Percentiles rank a stretch among this genome's conserved stretches.
Evolutionary conservation across 441 rosid genomes (phyloP).

Genomic region (Geranium incanum): DNA sequence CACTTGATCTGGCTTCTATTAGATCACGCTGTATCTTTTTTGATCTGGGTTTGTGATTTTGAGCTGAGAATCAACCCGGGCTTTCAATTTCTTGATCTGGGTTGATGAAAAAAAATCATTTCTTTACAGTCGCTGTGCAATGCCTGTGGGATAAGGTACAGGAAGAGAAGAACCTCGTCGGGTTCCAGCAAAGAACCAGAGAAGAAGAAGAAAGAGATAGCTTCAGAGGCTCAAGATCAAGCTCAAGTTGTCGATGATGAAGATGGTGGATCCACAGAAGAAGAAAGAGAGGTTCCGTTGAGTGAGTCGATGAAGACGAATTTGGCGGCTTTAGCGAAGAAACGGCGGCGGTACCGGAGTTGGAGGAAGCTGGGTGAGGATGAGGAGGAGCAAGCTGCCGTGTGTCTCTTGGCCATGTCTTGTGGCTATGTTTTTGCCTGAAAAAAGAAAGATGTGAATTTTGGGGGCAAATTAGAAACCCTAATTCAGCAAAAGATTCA

Average conservation of each 20-base stretch:
- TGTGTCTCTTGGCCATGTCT: slow-evolving; percentile 2
- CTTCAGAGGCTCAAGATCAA: neutral
- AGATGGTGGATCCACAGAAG: neutral
- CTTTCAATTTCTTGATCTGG: neutral
- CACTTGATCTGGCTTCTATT: neutral
- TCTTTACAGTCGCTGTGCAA: slow-evolving; percentile 1
- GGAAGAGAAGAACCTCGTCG: slow-evolving; percentile 1
- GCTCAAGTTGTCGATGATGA: neutral
- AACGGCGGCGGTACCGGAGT: neutral
- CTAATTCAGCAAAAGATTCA: neutral
- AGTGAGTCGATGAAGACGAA: neutral
- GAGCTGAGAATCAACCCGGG: neutral
- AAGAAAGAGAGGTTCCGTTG: neutral
- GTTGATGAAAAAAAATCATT: neutral
- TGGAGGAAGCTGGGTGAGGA: neutral
- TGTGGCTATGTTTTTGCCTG: slow-evolving; percentile 6
- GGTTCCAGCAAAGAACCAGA: neutral
- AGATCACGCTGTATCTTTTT: neutral
- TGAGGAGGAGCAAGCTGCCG: slow-evolving; percentile 4
- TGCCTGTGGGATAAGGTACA: slow-evolving; percentile 5
- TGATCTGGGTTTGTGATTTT: neutral
- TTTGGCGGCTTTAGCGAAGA: neutral
- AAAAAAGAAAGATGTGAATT: neutral
- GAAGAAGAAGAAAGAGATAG: neutral
- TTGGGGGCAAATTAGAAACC: neutral